A percentile compares a stretch with the other conserved stretches of the same genome.
Conservation (phyloP, 441 rosid species). For the Bocquillonia castaneifolia region DNA sequence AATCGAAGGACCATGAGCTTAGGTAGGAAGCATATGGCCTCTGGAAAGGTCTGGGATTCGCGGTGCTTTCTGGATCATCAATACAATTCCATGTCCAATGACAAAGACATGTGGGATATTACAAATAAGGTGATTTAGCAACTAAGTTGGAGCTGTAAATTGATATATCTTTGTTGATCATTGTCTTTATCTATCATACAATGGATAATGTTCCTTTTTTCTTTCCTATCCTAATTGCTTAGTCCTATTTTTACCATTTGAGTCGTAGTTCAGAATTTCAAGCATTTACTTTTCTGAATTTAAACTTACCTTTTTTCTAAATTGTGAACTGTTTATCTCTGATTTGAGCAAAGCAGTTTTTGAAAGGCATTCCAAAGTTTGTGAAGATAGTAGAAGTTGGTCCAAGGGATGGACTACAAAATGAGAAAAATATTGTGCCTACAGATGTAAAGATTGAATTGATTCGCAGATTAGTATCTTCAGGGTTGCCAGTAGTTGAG, state of each 20-base stretch:
- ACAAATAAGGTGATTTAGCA: slow-evolving; percentile 54
- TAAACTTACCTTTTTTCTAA: no score
- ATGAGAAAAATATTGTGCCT: slow-evolving; percentile 81
- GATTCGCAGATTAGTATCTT: slow-evolving; percentile 64
- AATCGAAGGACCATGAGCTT: slow-evolving; percentile 38
- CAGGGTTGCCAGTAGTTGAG: slow-evolving; percentile 83
- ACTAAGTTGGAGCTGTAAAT: slow-evolving; percentile 2
- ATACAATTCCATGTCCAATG: slow-evolving; percentile 39
- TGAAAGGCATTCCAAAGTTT: slow-evolving; percentile 60
- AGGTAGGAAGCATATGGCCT: slow-evolving; percentile 35
- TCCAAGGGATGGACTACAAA: slow-evolving; percentile 95
- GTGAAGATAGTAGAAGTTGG: slow-evolving; percentile 99
- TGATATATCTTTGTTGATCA: background rate
- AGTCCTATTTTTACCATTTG: slow-evolving; percentile 9
- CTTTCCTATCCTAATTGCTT: slow-evolving; percentile 6
- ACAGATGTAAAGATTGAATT: slow-evolving; percentile 78
- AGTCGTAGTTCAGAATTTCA: background rate
- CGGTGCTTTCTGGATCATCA: slow-evolving; percentile 41
- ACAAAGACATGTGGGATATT: slow-evolving; percentile 28
- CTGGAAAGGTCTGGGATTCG: slow-evolving; percentile 42
- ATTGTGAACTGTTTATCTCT: slow-evolving; percentile 1
- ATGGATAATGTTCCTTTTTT: background rate
- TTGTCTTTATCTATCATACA: background rate
- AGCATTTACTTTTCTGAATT: background rate
- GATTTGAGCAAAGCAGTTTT: slow-evolving; percentile 40